Conservation (phyloP, 352 stramenopile genomes). For the Pythium aquatile region DNA sequence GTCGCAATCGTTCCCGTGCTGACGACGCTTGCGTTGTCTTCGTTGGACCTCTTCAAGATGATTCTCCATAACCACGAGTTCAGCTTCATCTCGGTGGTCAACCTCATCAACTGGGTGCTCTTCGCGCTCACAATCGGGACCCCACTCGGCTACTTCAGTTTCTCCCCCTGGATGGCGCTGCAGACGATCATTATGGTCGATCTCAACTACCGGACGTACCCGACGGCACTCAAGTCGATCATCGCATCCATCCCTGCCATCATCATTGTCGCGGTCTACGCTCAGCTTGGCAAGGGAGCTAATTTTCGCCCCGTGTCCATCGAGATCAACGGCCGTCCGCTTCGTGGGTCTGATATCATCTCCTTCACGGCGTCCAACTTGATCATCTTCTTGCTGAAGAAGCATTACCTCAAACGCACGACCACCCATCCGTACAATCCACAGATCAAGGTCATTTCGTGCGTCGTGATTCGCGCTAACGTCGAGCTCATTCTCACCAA, state of each 20-base stretch:
- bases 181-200: slow-evolving; percentile 19
- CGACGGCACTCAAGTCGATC: slow-evolving; percentile 8
- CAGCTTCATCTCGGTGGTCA: slow-evolving; percentile 15
- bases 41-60: slow-evolving; percentile 8
- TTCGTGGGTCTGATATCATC: slow-evolving; percentile 11
- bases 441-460: slow-evolving; percentile 4
- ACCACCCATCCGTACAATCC: neutral
- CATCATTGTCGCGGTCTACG: neutral
- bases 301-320: slow-evolving; percentile 3
- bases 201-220: slow-evolving; percentile 18
- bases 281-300: neutral
- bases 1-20: neutral
- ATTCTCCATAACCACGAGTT: slow-evolving; percentile 15
- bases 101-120: slow-evolving; percentile 15
- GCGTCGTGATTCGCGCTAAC: slow-evolving; percentile 4
- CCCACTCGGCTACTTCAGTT: neutral
- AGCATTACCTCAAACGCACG: slow-evolving; percentile 1
- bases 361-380: slow-evolving; percentile 14
- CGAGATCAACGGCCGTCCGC: neutral
- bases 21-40: slow-evolving; percentile 8
- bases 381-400: slow-evolving; percentile 8
- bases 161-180: slow-evolving; percentile 14
- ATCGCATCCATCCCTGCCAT: slow-evolving; percentile 6
- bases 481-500: slow-evolving; percentile 4
- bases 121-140: neutral